Conservation (phyloP, 257 asterid species). For the Haberlea rhodopensis region DNA sequence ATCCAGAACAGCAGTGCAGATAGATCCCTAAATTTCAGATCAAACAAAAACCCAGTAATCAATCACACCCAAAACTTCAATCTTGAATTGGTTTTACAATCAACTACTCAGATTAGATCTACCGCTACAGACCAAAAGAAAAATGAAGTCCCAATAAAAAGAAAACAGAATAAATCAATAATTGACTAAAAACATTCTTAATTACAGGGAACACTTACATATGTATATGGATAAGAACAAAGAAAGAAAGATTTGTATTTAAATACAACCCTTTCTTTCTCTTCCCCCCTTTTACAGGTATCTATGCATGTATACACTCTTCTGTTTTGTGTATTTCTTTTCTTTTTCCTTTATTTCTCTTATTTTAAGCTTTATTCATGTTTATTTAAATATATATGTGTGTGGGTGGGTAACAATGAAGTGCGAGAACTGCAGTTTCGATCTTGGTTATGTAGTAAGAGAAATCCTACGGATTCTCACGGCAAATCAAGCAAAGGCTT, state of each 20-base stretch:
- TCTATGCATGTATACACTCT: slow-evolving; percentile 40
- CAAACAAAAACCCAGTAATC: slow-evolving; percentile 32
- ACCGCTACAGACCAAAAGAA: slow-evolving; percentile 23
- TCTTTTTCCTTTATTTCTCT: background rate
- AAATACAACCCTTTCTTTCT: slow-evolving; percentile 38
- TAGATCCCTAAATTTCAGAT: slow-evolving; percentile 64
- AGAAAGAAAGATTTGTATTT: slow-evolving; percentile 35
- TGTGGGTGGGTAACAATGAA: slow-evolving; percentile 6
- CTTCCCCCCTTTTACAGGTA: slow-evolving; percentile 35
- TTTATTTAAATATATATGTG: no score
- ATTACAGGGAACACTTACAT: slow-evolving; percentile 50
- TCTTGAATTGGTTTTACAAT: slow-evolving; percentile 34
- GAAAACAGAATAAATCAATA: slow-evolving; percentile 1
- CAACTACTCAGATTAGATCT: slow-evolving; percentile 25
- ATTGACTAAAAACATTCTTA: slow-evolving; percentile 20
- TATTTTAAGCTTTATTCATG: slow-evolving; percentile 7
- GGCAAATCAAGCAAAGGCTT: slow-evolving; percentile 66
- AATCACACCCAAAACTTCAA: slow-evolving; percentile 33
- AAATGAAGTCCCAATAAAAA: background rate
- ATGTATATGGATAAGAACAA: slow-evolving; percentile 51
- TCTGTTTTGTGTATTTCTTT: slow-evolving; percentile 21
- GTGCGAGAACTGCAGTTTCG: slow-evolving; percentile 38
- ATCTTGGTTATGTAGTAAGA: slow-evolving; percentile 43
- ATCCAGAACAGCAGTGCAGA: slow-evolving; percentile 18
- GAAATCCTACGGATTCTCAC: slow-evolving; percentile 58